These are phyloP conservation scores for Kondoa subrosea DNA, from an alignment of 768 basidiomycete species.

Conservation along the genomic window DNA sequence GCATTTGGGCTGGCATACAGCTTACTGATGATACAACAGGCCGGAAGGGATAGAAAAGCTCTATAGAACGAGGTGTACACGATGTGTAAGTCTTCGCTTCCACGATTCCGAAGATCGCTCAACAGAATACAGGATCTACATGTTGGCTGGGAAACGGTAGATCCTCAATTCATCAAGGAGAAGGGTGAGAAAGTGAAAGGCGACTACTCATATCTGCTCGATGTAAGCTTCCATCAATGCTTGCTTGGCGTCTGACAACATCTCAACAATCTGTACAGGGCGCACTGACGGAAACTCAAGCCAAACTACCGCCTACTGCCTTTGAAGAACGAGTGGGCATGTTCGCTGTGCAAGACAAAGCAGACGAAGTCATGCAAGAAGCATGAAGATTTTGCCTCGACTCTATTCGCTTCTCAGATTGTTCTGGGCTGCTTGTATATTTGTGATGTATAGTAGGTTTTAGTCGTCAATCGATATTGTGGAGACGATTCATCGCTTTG, in stretches of 20 bases:
- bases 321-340: conserved; percentile 2
- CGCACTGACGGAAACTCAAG: neutral
- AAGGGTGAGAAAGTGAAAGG: neutral
- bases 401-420: too few species aligned
- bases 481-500: too few species aligned
- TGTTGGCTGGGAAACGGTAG: conserved; percentile 6
- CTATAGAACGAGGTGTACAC: neutral
- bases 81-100: neutral
- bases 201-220: conserved; percentile 2
- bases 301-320: neutral
- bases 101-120: neutral
- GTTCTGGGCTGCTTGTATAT: too few species aligned
- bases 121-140: neutral
- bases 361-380: neutral
- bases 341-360: neutral
- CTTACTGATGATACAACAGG: neutral
- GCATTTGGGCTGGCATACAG: neutral
- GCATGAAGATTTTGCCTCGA: too few species aligned
- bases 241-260: neutral
- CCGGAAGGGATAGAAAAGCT: neutral
- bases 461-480: too few species aligned
- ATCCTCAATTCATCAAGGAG: neutral
- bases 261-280: neutral
- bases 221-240: neutral
- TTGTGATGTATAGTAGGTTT: too few species aligned